Evolutionary conservation across 2,329 filamentous ascomycete species (phyloP).

Genomic region (Fonsecaea erecta): DNA sequence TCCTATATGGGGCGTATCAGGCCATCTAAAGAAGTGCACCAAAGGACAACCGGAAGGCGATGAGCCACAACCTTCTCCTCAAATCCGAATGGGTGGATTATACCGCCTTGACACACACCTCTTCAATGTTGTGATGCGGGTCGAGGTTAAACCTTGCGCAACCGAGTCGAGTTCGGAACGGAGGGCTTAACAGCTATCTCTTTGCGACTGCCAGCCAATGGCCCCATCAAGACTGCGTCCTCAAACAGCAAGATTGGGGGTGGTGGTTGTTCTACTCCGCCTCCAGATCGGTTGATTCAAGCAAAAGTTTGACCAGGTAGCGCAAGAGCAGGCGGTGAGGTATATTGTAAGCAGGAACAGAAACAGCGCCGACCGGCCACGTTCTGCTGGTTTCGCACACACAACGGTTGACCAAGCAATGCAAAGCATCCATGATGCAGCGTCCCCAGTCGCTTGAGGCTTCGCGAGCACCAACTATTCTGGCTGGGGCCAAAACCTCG

Average conservation of each 20-base stretch:
- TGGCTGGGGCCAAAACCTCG: not conserved
- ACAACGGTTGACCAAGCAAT: not conserved
- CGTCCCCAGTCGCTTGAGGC: not conserved
- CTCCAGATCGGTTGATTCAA: not conserved
- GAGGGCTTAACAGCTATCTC: not conserved
- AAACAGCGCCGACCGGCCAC: not conserved
- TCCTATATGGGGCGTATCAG: not conserved
- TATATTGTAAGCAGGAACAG: slow-evolving; percentile 2
- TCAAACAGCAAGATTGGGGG: not conserved
- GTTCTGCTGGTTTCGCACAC: not conserved
- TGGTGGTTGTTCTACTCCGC: not conserved
- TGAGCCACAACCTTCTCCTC: not conserved
- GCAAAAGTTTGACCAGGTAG: not conserved
- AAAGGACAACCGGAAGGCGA: not conserved
- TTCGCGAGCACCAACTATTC: not conserved
- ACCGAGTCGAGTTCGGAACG: not conserved
- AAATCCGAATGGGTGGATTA: slow-evolving; percentile 3
- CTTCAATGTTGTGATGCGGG: not conserved
- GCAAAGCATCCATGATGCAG: not conserved
- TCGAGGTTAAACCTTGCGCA: not conserved
- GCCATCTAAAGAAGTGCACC: not conserved
- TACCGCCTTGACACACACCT: slow-evolving; percentile 7
- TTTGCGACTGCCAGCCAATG: not conserved
- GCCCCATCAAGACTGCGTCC: not conserved
- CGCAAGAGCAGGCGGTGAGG: slow-evolving; percentile 7